These are phyloP conservation scores for Paramecium primaurelia DNA, from an alignment of 73 alveolate genomes.

Conservation along the genomic window DNA sequence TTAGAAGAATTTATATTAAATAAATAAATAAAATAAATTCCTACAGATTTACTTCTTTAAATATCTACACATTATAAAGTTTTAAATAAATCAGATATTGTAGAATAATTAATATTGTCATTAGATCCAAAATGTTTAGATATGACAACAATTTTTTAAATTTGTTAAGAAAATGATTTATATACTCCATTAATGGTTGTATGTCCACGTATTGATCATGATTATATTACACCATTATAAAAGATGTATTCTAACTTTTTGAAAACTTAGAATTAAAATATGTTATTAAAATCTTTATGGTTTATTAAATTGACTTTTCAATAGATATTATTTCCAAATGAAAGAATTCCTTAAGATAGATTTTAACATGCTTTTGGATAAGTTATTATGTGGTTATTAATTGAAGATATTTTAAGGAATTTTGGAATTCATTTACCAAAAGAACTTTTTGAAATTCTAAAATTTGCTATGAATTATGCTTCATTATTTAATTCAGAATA, in stretches of 20 bases:
- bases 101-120: neutral
- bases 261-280: neutral
- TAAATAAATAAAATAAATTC: neutral
- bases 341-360: neutral
- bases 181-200: conserved; percentile 40
- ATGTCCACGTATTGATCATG: conserved; percentile 39
- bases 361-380: neutral
- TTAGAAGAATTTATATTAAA: conserved; percentile 1
- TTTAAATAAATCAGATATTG: neutral
- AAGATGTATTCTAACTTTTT: conserved; percentile 2
- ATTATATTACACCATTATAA: conserved; percentile 37
- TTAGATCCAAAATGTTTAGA: conserved; percentile 3
- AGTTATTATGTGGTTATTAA: conserved; percentile 30
- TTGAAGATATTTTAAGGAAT: conserved; percentile 1
- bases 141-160: neutral
- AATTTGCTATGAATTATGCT: neutral
- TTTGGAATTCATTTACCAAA: neutral
- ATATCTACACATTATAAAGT: conserved; percentile 36
- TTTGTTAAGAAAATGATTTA: neutral
- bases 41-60: neutral
- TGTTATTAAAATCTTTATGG: conserved; percentile 32
- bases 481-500: neutral
- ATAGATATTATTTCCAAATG: conserved; percentile 17
- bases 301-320: conserved; percentile 24
- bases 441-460: conserved; percentile 9